phyloP scores from a whole-genome alignment of 164 flowering plant genomes.

The Umbellularia californica region DNA sequence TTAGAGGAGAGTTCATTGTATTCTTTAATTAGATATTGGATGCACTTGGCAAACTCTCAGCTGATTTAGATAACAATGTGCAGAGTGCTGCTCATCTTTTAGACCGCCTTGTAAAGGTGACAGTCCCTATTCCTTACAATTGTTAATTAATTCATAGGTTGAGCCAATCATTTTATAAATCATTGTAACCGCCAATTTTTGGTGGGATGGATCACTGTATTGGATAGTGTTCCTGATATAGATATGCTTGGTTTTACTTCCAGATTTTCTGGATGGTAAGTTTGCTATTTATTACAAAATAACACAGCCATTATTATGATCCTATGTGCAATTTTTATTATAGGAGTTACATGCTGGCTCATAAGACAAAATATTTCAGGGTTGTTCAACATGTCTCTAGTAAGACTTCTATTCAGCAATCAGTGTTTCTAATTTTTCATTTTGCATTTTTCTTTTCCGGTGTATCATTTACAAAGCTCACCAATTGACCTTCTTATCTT shows the following conservation, averaged over 20 bases:
- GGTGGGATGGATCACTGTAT: conserved; percentile 97
- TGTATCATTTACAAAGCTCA: no score
- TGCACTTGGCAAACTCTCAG: no score
- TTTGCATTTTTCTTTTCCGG: no score
- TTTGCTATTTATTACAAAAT: background rate
- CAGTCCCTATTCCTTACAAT: background rate
- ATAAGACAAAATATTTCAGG: conserved; percentile 37
- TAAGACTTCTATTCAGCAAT: no score
- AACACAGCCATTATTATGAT: background rate
- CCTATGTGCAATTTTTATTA: background rate
- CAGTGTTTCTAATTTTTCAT: no score
- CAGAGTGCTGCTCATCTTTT: no score
- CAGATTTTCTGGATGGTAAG: conserved; percentile 88
- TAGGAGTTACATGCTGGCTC: background rate
- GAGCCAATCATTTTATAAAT: conserved; percentile 49
- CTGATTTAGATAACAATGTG: no score
- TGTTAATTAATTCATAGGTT: background rate
- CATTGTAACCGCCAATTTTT: conserved; percentile 93
- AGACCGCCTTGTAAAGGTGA: no score
- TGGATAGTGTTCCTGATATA: conserved; percentile 96
- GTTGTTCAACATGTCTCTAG: conserved; percentile 31
- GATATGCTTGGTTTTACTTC: conserved; percentile 98
- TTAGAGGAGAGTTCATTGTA: no score
- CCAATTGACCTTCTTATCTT: no score
- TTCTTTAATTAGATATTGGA: no score